Conservation (phyloP, 768 basidiomycete species). For the Tricholoma saponaceum region DNA sequence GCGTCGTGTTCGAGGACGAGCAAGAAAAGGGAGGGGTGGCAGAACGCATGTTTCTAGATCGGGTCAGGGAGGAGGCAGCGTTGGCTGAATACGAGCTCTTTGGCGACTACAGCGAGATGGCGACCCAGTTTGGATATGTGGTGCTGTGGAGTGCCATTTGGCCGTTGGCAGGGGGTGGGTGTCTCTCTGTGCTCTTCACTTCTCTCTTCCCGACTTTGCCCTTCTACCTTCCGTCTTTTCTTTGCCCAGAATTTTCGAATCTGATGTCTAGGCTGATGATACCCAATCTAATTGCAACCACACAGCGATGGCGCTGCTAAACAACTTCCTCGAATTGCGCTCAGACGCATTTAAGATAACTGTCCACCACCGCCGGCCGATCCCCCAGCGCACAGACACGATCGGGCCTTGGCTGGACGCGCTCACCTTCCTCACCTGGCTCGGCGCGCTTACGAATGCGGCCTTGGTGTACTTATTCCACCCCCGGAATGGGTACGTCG, state of each 20-base stretch:
- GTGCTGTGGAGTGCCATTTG: slow-evolving; percentile 91
- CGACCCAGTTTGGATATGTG: slow-evolving; percentile 91
- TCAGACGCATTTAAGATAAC: slow-evolving; percentile 96
- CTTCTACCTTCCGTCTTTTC: not conserved
- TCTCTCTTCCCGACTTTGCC: not conserved
- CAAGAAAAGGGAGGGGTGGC: slow-evolving; percentile 49
- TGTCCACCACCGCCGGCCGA: slow-evolving; percentile 76
- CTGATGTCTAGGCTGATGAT: not conserved
- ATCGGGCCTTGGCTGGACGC: slow-evolving; percentile 95
- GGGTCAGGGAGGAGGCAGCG: slow-evolving; percentile 70
- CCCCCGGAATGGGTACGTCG: slow-evolving; percentile 8
- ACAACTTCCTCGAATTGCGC: slow-evolving; percentile 89
- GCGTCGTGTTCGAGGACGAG: slow-evolving; percentile 72
- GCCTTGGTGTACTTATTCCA: slow-evolving; percentile 90
- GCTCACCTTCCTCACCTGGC: slow-evolving; percentile 85
- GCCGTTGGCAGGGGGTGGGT: slow-evolving; percentile 79
- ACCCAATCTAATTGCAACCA: not conserved
- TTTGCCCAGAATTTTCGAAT: not conserved
- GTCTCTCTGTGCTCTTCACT: not conserved
- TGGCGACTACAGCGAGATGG: slow-evolving; percentile 95
- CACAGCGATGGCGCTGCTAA: slow-evolving; percentile 76
- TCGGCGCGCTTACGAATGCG: slow-evolving; percentile 82
- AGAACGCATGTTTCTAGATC: slow-evolving; percentile 78
- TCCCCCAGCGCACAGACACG: slow-evolving; percentile 83
- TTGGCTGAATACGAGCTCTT: slow-evolving; percentile 81